Base-by-base conservation (phyloP, 257 asterid species). In the Solanum verrucosum region DNA sequence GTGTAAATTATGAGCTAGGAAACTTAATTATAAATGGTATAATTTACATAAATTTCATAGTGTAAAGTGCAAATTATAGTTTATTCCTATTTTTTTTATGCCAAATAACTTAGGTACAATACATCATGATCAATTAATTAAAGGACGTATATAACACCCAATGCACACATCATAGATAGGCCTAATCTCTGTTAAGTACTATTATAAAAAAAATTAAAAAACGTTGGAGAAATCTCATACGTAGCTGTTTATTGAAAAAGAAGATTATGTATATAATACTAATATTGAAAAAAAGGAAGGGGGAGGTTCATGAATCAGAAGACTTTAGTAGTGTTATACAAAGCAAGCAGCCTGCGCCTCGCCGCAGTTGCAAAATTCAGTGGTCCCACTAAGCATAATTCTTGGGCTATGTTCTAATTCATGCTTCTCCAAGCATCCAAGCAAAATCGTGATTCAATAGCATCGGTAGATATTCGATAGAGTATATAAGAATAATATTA, bases 351-450 rank as follows among this genome's bases (percentile, higher is more conserved):
- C 82, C 42, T 85, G 87, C 81, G 92, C 86, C 84, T 52, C 92
- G 93, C 94, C 93, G 92, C 92, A 90, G 88, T 89, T 73, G 82
- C 16, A 16, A 56, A 56, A 20, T 56, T 52, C 25, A 56, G 40
- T 89, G 91, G 89, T 38, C 88, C 93, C 89, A 33, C 67, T 21
- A 75, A 40, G 65, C 81, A 27, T 38, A 27, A 42, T 38, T 60
- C 11, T 63, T 87, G 78, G 87, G 60, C 25, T 20, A 77, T 42
- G 40, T 67, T 49, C 42, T 35, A 29, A 56, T 85, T 87, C 82
- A 87, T 44, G 56, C 68, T 63, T 37, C 25, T 14, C 38, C 35
- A 31, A 25, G 21, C 56, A 0, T 46, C 56, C 56, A 46, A 46
- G 56, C 56, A 46, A 34, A 23, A 15, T 40, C 34, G 34, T 65